Percentiles rank a stretch among this genome's conserved stretches.
These are phyloP conservation scores for Phytophthora pseudosyringae DNA, from an alignment of 352 stramenopile genomes.

Conservation along the genomic window DNA sequence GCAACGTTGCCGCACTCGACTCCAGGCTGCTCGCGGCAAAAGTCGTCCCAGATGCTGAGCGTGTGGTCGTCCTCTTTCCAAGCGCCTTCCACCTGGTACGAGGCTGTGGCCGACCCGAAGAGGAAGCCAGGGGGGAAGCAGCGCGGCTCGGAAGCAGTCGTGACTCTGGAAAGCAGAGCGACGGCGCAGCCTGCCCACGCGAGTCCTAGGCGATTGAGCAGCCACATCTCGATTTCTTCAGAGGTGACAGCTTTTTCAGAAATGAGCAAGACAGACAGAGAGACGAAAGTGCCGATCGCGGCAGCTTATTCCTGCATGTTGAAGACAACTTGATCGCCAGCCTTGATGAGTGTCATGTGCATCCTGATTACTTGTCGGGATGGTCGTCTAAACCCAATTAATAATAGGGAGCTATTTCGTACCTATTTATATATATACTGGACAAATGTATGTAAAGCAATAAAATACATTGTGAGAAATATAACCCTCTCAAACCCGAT, in stretches of 20 bases:
- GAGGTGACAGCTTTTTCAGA: constrained; percentile 16
- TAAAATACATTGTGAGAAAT: background rate
- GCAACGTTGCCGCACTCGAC: constrained; percentile 53
- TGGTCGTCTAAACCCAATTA: background rate
- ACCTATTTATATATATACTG: no score
- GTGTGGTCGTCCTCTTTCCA: constrained; percentile 20
- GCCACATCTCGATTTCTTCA: constrained; percentile 10
- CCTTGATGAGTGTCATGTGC: constrained; percentile 19
- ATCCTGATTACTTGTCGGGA: constrained; percentile 8
- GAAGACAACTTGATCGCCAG: constrained; percentile 4
- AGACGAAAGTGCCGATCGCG: background rate
- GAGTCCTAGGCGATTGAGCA: constrained; percentile 13
- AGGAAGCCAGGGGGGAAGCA: constrained; percentile 67
- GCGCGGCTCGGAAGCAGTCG: constrained; percentile 10
- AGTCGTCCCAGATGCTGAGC: no score
- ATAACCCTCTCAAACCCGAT: background rate
- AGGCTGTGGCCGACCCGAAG: constrained; percentile 81
- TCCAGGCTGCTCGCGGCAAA: no score
- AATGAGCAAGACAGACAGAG: constrained; percentile 4
- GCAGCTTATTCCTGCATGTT: constrained; percentile 4
- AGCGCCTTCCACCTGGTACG: constrained; percentile 92
- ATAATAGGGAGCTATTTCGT: no score
- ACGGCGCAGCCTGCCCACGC: background rate
- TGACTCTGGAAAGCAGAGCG: constrained; percentile 1
- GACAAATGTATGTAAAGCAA: no score